Evolutionary conservation across 306 rosid genomes (phyloP).

Genomic region (Biancaea sappan): DNA sequence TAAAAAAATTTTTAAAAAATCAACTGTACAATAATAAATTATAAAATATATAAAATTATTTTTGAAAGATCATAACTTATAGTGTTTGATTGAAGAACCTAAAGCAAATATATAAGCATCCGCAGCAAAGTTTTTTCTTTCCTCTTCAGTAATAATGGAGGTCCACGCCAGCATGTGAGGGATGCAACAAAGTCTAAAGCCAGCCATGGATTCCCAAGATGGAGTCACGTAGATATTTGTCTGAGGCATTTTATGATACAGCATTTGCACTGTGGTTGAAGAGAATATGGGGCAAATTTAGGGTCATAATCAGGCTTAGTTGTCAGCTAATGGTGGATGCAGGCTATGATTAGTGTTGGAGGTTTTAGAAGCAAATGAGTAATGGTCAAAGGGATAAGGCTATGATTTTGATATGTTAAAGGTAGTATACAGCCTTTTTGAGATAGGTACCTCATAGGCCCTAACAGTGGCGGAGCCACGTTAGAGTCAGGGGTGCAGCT

Average conservation of each 20-base stretch:
- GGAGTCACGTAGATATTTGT: no score
- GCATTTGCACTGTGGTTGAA: not conserved
- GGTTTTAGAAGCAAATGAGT: not conserved
- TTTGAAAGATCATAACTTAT: no score
- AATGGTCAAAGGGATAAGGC: not conserved
- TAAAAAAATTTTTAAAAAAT: no score
- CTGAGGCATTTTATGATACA: conserved; percentile 3
- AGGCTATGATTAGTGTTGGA: conserved; percentile 15
- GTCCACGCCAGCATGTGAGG: conserved; percentile 34
- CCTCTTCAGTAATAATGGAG: not conserved
- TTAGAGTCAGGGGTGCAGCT: no score
- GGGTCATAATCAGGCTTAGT: not conserved
- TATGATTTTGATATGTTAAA: not conserved
- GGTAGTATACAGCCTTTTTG: not conserved
- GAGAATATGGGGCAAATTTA: not conserved
- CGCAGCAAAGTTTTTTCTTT: no score
- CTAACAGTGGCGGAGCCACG: no score
- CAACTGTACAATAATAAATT: no score
- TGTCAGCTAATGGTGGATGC: not conserved
- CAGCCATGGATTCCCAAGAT: not conserved
- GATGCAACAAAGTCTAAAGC: conserved; percentile 28
- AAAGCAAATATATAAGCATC: no score
- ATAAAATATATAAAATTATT: no score
- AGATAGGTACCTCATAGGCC: not conserved
- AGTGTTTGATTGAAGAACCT: no score